These are phyloP conservation scores for Russula ochroleuca DNA, from an alignment of 768 basidiomycete genomes.

Conservation along the genomic window DNA sequence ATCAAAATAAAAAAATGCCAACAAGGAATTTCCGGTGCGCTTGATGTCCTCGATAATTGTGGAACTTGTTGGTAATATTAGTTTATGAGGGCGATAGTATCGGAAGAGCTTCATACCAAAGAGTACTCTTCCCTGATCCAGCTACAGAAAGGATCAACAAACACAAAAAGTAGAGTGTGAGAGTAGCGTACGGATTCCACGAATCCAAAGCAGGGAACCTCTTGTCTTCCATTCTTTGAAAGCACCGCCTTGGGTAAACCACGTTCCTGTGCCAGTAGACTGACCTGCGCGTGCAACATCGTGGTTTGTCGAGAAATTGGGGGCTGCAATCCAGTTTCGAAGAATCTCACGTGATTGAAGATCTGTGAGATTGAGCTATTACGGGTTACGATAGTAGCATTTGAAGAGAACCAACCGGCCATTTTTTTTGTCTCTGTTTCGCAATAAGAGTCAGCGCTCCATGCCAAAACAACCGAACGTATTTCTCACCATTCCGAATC, in stretches of 20 bases:
- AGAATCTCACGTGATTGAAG: not conserved
- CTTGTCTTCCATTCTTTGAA: not conserved
- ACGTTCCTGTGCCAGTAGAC: not conserved
- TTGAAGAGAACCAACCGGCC: not conserved
- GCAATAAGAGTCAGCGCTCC: not conserved
- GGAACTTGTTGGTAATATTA: not conserved
- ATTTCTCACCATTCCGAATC: not conserved
- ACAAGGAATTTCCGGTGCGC: no score
- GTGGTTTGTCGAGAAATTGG: not conserved
- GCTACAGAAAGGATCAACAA: not conserved
- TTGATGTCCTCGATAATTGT: slow-evolving; percentile 1
- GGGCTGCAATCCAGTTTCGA: not conserved
- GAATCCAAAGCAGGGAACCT: not conserved
- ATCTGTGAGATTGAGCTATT: not conserved
- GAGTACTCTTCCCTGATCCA: not conserved
- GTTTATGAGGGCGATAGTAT: not conserved
- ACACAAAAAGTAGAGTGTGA: not conserved
- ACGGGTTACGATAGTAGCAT: not conserved
- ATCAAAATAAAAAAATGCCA: not conserved
- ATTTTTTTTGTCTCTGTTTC: not conserved
- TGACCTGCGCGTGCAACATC: not conserved
- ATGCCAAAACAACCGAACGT: no score
- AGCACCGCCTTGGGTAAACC: not conserved
- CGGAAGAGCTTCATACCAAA: not conserved
- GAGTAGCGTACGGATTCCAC: not conserved